Conservation (phyloP, 495 filamentous ascomycete species). For the Viridothelium virens region DNA sequence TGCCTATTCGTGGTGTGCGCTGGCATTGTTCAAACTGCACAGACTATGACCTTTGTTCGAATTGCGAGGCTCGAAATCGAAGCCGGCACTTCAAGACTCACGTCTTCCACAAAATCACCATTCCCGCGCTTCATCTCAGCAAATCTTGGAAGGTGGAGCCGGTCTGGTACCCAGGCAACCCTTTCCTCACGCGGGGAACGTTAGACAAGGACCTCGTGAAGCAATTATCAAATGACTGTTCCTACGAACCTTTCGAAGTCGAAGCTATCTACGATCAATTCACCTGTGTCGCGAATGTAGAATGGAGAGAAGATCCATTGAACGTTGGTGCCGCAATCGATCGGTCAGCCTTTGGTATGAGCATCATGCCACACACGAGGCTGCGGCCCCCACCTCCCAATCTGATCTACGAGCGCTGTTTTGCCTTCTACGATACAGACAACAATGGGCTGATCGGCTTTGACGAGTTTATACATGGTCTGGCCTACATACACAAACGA, state of each 20-base stretch:
- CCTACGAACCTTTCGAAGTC: slow-evolving; percentile 72
- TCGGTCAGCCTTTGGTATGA: slow-evolving; percentile 80
- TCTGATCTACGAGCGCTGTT: slow-evolving; percentile 90
- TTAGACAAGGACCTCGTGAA: slow-evolving; percentile 56
- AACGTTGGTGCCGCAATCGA: slow-evolving; percentile 76
- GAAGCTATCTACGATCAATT: slow-evolving; percentile 96
- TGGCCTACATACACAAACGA: slow-evolving; percentile 74
- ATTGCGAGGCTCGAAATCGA: slow-evolving; percentile 66
- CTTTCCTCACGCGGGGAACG: slow-evolving; percentile 53
- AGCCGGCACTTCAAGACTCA: slow-evolving; percentile 72
- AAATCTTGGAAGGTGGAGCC: slow-evolving; percentile 62
- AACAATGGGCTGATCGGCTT: slow-evolving; percentile 87
- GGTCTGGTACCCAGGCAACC: slow-evolving; percentile 87
- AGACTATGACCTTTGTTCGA: slow-evolving; percentile 80
- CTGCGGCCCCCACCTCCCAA: slow-evolving; percentile 69
- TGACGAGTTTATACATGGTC: slow-evolving; percentile 75
- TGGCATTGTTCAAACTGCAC: slow-evolving; percentile 29
- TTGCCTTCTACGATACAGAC: slow-evolving; percentile 91
- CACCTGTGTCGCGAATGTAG: slow-evolving; percentile 77
- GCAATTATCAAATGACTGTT: slow-evolving; percentile 60
- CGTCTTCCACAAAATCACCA: slow-evolving; percentile 86
- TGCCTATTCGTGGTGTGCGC: slow-evolving; percentile 76
- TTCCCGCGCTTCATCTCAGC: slow-evolving; percentile 61
- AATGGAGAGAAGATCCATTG: slow-evolving; percentile 77
- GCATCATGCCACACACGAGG: slow-evolving; percentile 75